A percentile compares a stretch with the other conserved stretches of the same genome.
Conservation (phyloP, 2,329 filamentous ascomycete genomes). For the Phoma sp. region DNA sequence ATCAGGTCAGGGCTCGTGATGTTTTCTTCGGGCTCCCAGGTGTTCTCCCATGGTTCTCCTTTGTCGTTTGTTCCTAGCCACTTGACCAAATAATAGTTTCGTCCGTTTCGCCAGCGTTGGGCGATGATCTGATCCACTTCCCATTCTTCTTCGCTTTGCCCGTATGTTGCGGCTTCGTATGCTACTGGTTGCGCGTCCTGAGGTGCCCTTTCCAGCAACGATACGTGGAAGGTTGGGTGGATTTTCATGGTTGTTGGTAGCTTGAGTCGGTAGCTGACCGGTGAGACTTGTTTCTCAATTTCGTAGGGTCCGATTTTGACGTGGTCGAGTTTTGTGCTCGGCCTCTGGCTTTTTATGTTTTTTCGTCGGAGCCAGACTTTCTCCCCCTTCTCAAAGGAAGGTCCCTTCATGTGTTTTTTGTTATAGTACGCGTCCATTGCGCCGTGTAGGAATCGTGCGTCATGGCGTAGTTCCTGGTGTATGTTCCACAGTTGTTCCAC, state of each 20-base stretch:
- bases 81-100: slow-evolving; percentile 8
- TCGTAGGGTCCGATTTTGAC: background rate
- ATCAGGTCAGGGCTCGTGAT: slow-evolving; percentile 13
- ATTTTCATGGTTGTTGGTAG: background rate
- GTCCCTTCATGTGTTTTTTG: slow-evolving; percentile 4
- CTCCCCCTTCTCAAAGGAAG: slow-evolving; percentile 1
- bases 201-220: background rate
- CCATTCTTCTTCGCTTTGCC: background rate
- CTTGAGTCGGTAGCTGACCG: background rate
- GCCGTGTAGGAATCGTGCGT: background rate
- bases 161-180: background rate
- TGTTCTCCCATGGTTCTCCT: slow-evolving; percentile 6
- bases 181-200: background rate
- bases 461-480: background rate
- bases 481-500: background rate
- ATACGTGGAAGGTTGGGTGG: background rate
- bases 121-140: background rate
- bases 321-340: background rate
- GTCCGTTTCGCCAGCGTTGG: slow-evolving; percentile 1
- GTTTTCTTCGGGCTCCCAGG: slow-evolving; percentile 12
- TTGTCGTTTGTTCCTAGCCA: slow-evolving; percentile 3
- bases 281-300: background rate
- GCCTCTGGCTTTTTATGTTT: slow-evolving; percentile 12
- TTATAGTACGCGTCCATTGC: slow-evolving; percentile 15
- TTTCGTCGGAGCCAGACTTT: slow-evolving; percentile 14